These are phyloP conservation scores for Hypholoma sublateritium DNA, from an alignment of 768 basidiomycete species.

Conservation along the genomic window DNA sequence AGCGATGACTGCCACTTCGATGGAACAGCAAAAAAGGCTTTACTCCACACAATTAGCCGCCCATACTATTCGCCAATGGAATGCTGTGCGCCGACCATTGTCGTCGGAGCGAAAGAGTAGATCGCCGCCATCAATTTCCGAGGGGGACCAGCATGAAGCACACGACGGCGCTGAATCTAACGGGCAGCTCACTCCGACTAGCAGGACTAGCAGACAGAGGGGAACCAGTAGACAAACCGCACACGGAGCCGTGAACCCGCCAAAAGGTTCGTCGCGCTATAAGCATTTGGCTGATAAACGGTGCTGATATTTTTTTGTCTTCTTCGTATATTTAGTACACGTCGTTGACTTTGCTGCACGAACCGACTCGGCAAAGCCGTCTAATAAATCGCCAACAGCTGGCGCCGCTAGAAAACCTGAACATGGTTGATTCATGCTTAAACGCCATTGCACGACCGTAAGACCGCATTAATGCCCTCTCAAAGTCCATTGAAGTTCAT, in stretches of 20 bases:
- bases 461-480: not conserved
- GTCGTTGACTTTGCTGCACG: conserved; percentile 15
- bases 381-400: not conserved
- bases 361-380: not conserved
- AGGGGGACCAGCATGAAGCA: not conserved
- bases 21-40: conserved; percentile 36
- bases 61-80: conserved; percentile 43
- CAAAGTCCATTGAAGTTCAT: not conserved
- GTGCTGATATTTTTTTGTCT: not conserved
- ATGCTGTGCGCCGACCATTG: conserved; percentile 25
- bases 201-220: not conserved
- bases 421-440: not conserved
- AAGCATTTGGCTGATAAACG: not conserved
- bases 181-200: conserved; percentile 3
- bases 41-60: conserved; percentile 42
- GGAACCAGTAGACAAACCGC: not conserved
- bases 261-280: conserved; percentile 1
- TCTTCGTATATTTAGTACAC: conserved; percentile 2
- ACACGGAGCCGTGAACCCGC: not conserved
- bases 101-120: conserved; percentile 5
- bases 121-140: not conserved
- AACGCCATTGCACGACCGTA: not conserved
- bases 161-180: not conserved
- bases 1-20: conserved; percentile 28
- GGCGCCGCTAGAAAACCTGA: not conserved